Percentiles rank a stretch among this genome's conserved stretches.
phyloP scores from a whole-genome alignment of 2,329 filamentous ascomycete genomes.

The Stachybotrys chlorohalonatus region DNA sequence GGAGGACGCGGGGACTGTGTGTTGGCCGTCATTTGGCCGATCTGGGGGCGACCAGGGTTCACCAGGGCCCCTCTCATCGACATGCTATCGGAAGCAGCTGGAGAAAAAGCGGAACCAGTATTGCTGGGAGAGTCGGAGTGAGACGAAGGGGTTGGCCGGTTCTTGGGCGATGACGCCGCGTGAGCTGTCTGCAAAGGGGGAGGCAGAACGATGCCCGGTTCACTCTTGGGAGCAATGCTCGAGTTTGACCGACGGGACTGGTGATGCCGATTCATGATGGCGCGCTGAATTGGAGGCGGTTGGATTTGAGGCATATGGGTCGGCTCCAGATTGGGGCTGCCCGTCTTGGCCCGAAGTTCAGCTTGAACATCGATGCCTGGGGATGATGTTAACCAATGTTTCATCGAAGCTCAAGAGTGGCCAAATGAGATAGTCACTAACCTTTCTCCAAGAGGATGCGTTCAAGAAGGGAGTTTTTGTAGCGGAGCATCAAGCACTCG shows the following conservation, averaged over 20 bases:
- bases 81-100: conserved; percentile 37
- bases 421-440: conserved; percentile 24
- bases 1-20: conserved; percentile 15
- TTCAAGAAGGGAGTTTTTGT: conserved; percentile 95
- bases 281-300: conserved; percentile 68
- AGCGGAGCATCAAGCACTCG: conserved; percentile 95
- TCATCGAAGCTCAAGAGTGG: too few relatives aligned
- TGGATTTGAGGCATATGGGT: conserved; percentile 63
- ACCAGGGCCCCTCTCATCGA: conserved; percentile 32
- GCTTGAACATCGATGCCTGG: conserved; percentile 93
- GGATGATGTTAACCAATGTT: background rate
- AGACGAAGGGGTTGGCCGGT: conserved; percentile 73
- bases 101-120: conserved; percentile 32
- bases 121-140: conserved; percentile 53
- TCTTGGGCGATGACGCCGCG: conserved; percentile 57
- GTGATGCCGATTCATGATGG: conserved; percentile 74
- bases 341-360: conserved; percentile 86
- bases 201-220: conserved; percentile 41
- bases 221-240: conserved; percentile 66
- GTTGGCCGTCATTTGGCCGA: conserved; percentile 15
- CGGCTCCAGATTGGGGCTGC: conserved; percentile 69
- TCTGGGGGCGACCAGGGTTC: conserved; percentile 18
- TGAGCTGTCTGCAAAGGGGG: conserved; percentile 39
- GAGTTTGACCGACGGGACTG: conserved; percentile 62
- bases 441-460: conserved; percentile 94